Evolutionary conservation across 192 early-diverging fungal genomes (phyloP), one percentile per base, ranked within the genome.

Genomic region (Coemansia sp.): DNA sequence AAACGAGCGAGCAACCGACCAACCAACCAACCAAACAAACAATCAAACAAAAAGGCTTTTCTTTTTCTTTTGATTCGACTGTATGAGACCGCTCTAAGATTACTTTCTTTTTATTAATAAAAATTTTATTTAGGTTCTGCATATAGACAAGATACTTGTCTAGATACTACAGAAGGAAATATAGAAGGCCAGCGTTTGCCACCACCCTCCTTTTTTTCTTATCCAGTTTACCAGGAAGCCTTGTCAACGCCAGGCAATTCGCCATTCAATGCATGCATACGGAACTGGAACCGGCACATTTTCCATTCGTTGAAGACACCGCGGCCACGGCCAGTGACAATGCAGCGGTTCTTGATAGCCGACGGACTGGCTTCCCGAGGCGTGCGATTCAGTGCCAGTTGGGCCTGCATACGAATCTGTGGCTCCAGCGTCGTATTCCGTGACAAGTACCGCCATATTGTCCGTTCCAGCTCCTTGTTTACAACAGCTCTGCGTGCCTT

Each of bases 161-260:
- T 25, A 25, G 22, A 25, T 25, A 25, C 22, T 25, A 1, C 22
- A 25, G 22, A 25, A 25, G 22, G 22, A 25, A 25, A 25, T 25
- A 25, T 0, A 25, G 22, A 25, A 25, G 22, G 22, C 22, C 22
- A 25, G 22, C 22, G 22, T 25, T 25, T 25, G 22, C 22, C 22
- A 25, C 22, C 1, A 25, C 22, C 22, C 22, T 64, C 29, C 17
- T 58, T 59, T 56, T 6, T 31, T 63, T 54, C 30, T 54, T 49
- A 25, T 18, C 25, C 28, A 0, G 20, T 29, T 71, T 89, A 93
- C 91, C 91, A 93, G 48, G 89, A 88, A 16, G 89, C 82, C 71
- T 93, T 93, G 73, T 85, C 87, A 36, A 93, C 91, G 61, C 91
- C 91, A 4, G 91, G 89, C 63, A 93, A 72, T 52, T 91, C 89